Evolutionary conservation across 2,329 filamentous ascomycete species (phyloP).

Genomic region (Elsinoe batatas): DNA sequence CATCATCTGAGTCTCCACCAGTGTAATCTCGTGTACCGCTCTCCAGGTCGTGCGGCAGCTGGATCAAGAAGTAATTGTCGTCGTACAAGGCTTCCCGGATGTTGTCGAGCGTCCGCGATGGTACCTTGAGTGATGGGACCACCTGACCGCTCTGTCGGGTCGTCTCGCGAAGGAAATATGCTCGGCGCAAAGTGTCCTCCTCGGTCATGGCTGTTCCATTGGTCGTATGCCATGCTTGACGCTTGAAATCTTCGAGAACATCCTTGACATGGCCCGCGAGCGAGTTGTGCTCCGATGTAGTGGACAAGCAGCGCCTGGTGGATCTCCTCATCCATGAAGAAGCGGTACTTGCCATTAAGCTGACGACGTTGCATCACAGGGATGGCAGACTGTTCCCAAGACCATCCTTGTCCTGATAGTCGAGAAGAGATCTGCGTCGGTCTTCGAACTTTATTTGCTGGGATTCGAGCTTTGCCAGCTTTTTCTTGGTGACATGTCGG

Average conservation of each 20-base stretch:
- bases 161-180: conserved; percentile 34
- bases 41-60: conserved; percentile 37
- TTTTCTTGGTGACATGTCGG: conserved; percentile 17
- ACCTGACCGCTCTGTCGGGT: background rate
- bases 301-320: conserved; percentile 47
- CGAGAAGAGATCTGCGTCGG: conserved; percentile 2
- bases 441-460: conserved; percentile 11
- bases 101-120: conserved; percentile 18
- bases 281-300: conserved; percentile 45
- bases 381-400: conserved; percentile 39
- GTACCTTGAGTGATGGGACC: background rate
- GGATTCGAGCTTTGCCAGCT: conserved; percentile 12
- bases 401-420: conserved; percentile 25
- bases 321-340: conserved; percentile 51
- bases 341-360: conserved; percentile 26
- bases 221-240: conserved; percentile 34
- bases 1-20: conserved; percentile 30
- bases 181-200: conserved; percentile 33
- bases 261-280: conserved; percentile 41
- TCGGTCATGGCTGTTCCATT: conserved; percentile 26
- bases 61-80: conserved; percentile 45
- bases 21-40: conserved; percentile 32
- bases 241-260: conserved; percentile 31
- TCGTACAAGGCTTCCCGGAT: conserved; percentile 31
- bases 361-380: conserved; percentile 37